phyloP scores from a whole-genome alignment of 371 early-diverging fungal genomes.

The Dentiscutata heterogama region DNA sequence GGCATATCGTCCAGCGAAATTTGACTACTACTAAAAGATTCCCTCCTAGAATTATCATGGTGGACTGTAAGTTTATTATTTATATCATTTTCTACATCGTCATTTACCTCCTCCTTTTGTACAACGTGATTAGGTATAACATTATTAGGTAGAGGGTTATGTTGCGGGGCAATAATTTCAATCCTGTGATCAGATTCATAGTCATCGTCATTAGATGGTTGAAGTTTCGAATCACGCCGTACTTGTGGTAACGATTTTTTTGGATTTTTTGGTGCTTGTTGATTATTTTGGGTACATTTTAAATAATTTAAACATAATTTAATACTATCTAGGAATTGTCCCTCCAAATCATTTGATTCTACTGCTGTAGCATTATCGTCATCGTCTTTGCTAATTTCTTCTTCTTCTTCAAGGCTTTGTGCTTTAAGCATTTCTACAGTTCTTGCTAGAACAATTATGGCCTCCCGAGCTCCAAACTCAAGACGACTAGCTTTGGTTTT shows the following conservation, averaged over 20 bases:
- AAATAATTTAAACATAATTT: constrained; percentile 60
- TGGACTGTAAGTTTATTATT: background rate
- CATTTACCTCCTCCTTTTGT: background rate
- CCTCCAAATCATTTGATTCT: constrained; percentile 46
- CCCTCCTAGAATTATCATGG: background rate
- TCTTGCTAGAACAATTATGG: constrained; percentile 61
- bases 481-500: constrained; percentile 60
- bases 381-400: constrained; percentile 44
- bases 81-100: constrained; percentile 16
- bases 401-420: constrained; percentile 41
- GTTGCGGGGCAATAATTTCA: background rate
- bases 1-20: constrained; percentile 27
- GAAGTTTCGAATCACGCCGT: constrained; percentile 21
- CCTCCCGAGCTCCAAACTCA: constrained; percentile 65
- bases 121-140: background rate
- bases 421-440: constrained; percentile 46
- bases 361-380: constrained; percentile 46
- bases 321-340: constrained; percentile 53
- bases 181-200: constrained; percentile 19
- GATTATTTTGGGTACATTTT: constrained; percentile 56
- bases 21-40: constrained; percentile 24
- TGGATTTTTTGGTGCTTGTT: background rate
- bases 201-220: background rate
- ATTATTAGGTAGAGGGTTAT: background rate
- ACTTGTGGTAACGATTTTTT: constrained; percentile 8